Base-by-base conservation (phyloP, 169 alveolate genomes). In the Babesia bigemina region DNA sequence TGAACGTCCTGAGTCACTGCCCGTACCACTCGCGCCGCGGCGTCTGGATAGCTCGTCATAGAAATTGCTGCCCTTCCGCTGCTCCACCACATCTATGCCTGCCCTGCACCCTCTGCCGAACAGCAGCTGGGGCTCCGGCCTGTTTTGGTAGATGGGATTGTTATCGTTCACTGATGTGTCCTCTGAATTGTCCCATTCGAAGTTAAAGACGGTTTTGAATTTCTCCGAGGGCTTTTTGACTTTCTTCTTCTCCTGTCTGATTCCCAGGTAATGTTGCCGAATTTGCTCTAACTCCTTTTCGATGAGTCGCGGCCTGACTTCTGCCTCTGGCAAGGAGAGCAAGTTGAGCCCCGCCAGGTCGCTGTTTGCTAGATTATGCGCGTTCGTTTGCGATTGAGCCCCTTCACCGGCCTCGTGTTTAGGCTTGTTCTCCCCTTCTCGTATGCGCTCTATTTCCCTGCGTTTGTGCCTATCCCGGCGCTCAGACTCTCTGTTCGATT, bases 181-280 rank as follows among this genome's bases (percentile, higher is more conserved):
- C 63, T 94, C 97, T 26, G 94, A 79, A 44, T 86, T 89, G 60
- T 92, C 94, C 97, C 97, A 94, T 52, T 94, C 97, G 65, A 93
- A 93, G 66, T 90, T 86, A 49, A 94, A 93, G 9, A 91, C 85
- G 48, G 91, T 92, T 73, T 91, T 52, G 86, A 94, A 95, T 73
- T 95, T 96, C 69, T 95, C 99, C 45, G 98, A 94, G 0, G 98
- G 99, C 69, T 96, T 96, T 44, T 91, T 92, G 21, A 93, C 60
- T 62, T 93, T 94, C 76, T 93, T 93, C 78, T 90, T 86, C 61
- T 92, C 94, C 60, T 91, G 90, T 42, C 90, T 87, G 61, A 92
- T 78, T 14, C 98, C 98, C 61, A 96, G 83, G 73, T 95, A 95
- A 56, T 93, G 93, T 55, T 89, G 88, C 66, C 95, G 87, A 36